Base-by-base conservation (phyloP, 2,329 filamentous ascomycete genomes). In the Gnomoniopsis smithogilvyi region DNA sequence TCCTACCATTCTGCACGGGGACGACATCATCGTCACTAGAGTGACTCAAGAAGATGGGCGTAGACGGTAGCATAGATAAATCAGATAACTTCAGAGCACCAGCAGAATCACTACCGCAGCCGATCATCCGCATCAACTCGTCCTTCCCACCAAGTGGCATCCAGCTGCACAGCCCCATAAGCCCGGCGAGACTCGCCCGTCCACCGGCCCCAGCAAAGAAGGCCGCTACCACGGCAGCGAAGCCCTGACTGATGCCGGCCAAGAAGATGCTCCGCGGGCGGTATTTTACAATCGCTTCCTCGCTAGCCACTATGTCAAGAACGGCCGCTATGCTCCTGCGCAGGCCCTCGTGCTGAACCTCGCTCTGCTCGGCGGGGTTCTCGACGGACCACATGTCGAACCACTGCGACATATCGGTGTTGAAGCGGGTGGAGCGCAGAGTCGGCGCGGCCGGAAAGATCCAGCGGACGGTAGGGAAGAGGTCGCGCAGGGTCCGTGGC, bases 371-470 rank as follows among this genome's bases (percentile, higher is more conserved):
- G 72, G 81, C 57, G 71, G 78, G 60, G 72, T 81, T 60, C 70
- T 85, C 41, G 74, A 80, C 62, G 68, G 83, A 83, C 82, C 50
- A 77, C 78, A 59, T 80, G 77, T 61, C 61, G 10, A 58, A 62
- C 61, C 61, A 62, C 51, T 60, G 61, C 3, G 65, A 64, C 51
- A 67, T 63, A 0, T 54, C 22, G 12, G 43, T 54, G 8, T 52
- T 64, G 51, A 69, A 70, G 11, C 67, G 64, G 15, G 62, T 22
- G 0, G 67, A 69, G 1, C 26, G 57, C 2, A 63, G 19, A 0
- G 50, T 7, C 0, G 66, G 64, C 0, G 69, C 69, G 0, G 50
- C 48, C 3, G 69, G 69, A 43, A 72, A 73, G 3, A 72, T 67
- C 68, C 69, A 71, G 54, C 63, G 62, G 21, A 71, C 19, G 1